Evolutionary conservation across 2,329 filamentous ascomycete genomes (phyloP), one percentile per base, ranked within the genome.

Genomic region (Phaeosphaeria sp.): DNA sequence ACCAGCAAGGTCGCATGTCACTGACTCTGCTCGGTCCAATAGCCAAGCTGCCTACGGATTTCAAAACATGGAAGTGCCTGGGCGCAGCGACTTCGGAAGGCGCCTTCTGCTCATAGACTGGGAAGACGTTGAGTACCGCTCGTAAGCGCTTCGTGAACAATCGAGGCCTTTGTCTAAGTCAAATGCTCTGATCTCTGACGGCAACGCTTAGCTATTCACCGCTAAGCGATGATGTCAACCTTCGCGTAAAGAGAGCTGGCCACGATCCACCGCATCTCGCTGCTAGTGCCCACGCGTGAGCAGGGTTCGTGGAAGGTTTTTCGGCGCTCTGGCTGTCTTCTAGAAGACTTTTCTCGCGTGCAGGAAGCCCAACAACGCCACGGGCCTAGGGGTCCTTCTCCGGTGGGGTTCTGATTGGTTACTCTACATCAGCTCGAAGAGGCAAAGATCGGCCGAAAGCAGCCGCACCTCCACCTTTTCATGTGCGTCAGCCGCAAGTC

Each of bases 381-480:
- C 45, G 25, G 20, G 43, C 13, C 15, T n/a, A 42, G 36, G 47
- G 42, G n/a, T 8, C 8, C 2, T 49, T 11, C 20, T 39, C 46
- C 46, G 39, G 11, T 6, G 6, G 2, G 13, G 8, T 17, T 27
- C 13, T 64, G 51, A 66, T 66, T 66, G 59, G 63, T 24, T 24
- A n/a, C 22, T 6, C 2, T 43, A 30, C 11, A 36, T 40, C 36
- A 53, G 51, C 65, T 60, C 27, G 43, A 63, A 56, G n/a, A 42
- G 59, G 60, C 30, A 66, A 67, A 43, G 60, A 57, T 61, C 51
- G 52, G 42, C 64, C 63, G 68, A 55, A 61, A 66, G 61, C 63
- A 64, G 66, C 68, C 67, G 65, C 66, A 67, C 67, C 68, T 66
- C 63, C 61, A 66, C 66, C 67, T 68, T 67, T 66, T 55, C 59